Evolutionary conservation across 225 moss, liverwort and hornwort genomes (phyloP), one percentile per base, ranked within the genome.

Genomic region (Asterella californica): DNA sequence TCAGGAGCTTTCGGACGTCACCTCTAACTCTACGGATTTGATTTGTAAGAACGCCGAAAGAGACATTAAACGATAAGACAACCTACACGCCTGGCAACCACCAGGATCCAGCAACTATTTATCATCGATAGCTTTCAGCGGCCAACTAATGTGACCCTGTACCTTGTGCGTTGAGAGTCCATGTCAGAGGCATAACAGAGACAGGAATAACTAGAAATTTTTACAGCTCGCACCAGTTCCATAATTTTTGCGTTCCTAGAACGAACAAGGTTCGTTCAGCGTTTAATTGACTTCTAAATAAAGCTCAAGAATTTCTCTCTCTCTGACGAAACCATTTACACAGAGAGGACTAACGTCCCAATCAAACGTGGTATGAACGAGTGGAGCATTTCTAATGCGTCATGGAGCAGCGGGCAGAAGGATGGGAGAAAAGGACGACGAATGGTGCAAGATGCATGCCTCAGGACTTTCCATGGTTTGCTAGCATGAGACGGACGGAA

Each of bases 361-460:
- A 64, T 8, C 30, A 64, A n/a, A 12, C 29, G 27, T 27, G 10
- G 0, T 11, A 64, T 7, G 27, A n/a, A 64, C 11, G 12, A 29
- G 64, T 11, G 27, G 27, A 32, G 5, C 15, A 24, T 57, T 24
- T 5, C 57, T 5, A 57, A 11, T 57, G 17, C 5, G 18, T 18
- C 21, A 57, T 17, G 24, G 18, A 24, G 57, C 57, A 22, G n/a
- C n/a, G n/a, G n/a, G n/a, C n/a, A n/a, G n/a, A n/a, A n/a, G n/a
- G 57, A 57, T 21, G 4, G 42, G 64, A 64, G 29, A 32, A 64
- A 64, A 64, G 0, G 14, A 32, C 30, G 64, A 64, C 12, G 33
- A 67, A 27, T 67, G 34, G 67, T 15, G 67, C 67, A 67, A 67
- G 67, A 67, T 67, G 67, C 67, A 67, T 34, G 67, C 34, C 67